Evolutionary conservation across 495 filamentous ascomycete genomes (phyloP).

Genomic region (Clohesyomyces aquaticus): DNA sequence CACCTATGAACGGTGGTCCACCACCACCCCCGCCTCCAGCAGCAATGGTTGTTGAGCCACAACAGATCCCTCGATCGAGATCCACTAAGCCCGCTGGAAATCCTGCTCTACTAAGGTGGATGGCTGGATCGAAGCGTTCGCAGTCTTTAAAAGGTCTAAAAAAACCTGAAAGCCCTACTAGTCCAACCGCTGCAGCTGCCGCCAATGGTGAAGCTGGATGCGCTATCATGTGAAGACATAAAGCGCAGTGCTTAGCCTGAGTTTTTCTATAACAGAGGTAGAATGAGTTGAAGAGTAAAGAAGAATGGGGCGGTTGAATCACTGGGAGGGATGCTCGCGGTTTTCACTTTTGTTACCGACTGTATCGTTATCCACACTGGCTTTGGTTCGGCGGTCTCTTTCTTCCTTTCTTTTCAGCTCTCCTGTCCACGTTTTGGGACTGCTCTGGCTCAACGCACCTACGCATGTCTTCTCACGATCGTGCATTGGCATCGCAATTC

Average conservation of each 20-base stretch:
- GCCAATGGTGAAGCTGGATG: constrained; percentile 16
- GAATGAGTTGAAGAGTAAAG: constrained; percentile 1
- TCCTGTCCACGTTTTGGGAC: constrained; percentile 3
- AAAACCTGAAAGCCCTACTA: constrained; percentile 30
- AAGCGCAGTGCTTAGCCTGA: constrained; percentile 5
- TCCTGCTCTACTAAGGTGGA: constrained; percentile 32
- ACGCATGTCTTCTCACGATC: constrained; percentile 4
- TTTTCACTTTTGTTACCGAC: constrained; percentile 8
- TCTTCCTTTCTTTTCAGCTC: constrained; percentile 3
- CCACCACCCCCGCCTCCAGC: constrained; percentile 25
- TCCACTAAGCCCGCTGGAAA: constrained; percentile 7
- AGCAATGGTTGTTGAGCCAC: background rate
- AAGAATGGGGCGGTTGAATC: constrained; percentile 17
- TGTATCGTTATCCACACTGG: constrained; percentile 18
- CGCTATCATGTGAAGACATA: constrained; percentile 28
- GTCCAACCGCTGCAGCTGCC: constrained; percentile 20
- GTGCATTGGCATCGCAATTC: background rate
- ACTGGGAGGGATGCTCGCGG: constrained; percentile 25
- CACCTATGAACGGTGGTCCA: constrained; percentile 5
- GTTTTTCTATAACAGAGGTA: background rate
- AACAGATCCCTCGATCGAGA: background rate
- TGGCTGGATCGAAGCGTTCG: constrained; percentile 30
- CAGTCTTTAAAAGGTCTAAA: constrained; percentile 39
- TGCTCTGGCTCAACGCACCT: background rate
- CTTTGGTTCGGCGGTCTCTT: constrained; percentile 21